Percentiles rank a stretch among this genome's conserved stretches.
Evolutionary conservation across 2,329 filamentous ascomycete genomes (phyloP).

Genomic region (Saccharata proteae): DNA sequence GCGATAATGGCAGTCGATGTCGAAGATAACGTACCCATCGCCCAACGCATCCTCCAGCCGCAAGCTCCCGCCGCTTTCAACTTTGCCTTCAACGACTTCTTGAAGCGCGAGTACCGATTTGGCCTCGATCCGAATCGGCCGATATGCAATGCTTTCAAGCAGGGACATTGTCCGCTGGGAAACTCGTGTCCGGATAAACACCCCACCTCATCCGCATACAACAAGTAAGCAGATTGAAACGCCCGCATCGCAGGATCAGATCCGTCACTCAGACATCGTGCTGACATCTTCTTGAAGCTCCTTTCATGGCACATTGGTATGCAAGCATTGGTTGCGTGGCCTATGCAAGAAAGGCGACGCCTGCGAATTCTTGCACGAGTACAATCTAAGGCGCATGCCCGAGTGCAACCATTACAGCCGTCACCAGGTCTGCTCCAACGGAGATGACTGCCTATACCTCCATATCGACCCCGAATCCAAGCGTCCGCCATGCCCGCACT

Average conservation of each 20-base stretch:
- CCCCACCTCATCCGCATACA: conserved; percentile 48
- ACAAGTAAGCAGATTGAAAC: conserved; percentile 36
- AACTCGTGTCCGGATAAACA: conserved; percentile 79
- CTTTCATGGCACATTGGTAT: conserved; percentile 53
- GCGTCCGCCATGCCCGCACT: conserved; percentile 54
- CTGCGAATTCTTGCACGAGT: conserved; percentile 98
- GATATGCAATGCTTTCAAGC: conserved; percentile 72
- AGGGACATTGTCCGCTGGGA: conserved; percentile 78
- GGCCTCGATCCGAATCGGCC: conserved; percentile 59
- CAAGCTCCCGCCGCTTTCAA: conserved; percentile 37
- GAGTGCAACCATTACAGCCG: conserved; percentile 95
- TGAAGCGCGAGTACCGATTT: conserved; percentile 72
- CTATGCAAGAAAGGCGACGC: conserved; percentile 95
- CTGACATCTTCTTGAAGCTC: conserved; percentile 6
- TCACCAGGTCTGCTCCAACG: conserved; percentile 90
- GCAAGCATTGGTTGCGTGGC: conserved; percentile 96
- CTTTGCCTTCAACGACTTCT: conserved; percentile 79
- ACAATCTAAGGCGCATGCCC: conserved; percentile 95
- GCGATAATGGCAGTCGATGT: conserved; percentile 22
- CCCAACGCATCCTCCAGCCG: conserved; percentile 18
- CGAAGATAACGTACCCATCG: conserved; percentile 1
- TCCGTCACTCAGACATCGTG: conserved; percentile 17
- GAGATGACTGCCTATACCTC: conserved; percentile 89
- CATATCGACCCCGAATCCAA: conserved; percentile 77
- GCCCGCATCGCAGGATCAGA: conserved; percentile 2